Base-by-base conservation (phyloP, 371 early-diverging fungal genomes). In the Mucor saturninus region DNA sequence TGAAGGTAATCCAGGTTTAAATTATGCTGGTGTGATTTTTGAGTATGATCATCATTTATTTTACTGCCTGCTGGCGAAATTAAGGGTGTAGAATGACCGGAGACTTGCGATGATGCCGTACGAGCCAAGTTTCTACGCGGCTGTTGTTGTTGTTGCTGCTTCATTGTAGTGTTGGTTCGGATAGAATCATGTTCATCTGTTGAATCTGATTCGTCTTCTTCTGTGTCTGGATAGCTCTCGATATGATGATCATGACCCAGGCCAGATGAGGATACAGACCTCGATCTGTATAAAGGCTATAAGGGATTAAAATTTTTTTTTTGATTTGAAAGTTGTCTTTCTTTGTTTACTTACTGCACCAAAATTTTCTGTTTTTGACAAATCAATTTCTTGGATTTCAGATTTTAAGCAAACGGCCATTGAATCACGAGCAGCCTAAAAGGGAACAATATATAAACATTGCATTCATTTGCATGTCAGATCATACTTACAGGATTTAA, bases 321-420 rank as follows among this genome's bases (percentile, higher is more conserved):
- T 21, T 21, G 21, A 21, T 21, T 21, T 21, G 21, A 21, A 21
- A 21, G 21, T 21, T 21, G 21, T 21, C 21, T 21, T 21, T 21
- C 21, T 21, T 21, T 21, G 21, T 21, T 21, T 30, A 49, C 58
- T 56, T 59, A 66, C 71, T 14, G 56, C 15, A 26, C 57, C 49
- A 39, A 56, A 67, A 56, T 68, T 39, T 40, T 43, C 32, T 55
- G 67, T 14, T 61, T 65, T 61, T 30, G 64, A 61, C 10, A 85
- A 62, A 46, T 86, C 85, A 48, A 87, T 71, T 56, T 87, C 87
- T 49, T 80, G 83, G 43, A 87, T 75, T 64, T 87, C 87, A 2
- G 78, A 64, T 42, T 83, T 78, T n/a, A 82, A 68, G 60, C 81
- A 83, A 4, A 87, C 68, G 3, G 83, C 85, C 9, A 85, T 74